phyloP scores from a whole-genome alignment of 495 filamentous ascomycete genomes.

The Tuber borchii region DNA sequence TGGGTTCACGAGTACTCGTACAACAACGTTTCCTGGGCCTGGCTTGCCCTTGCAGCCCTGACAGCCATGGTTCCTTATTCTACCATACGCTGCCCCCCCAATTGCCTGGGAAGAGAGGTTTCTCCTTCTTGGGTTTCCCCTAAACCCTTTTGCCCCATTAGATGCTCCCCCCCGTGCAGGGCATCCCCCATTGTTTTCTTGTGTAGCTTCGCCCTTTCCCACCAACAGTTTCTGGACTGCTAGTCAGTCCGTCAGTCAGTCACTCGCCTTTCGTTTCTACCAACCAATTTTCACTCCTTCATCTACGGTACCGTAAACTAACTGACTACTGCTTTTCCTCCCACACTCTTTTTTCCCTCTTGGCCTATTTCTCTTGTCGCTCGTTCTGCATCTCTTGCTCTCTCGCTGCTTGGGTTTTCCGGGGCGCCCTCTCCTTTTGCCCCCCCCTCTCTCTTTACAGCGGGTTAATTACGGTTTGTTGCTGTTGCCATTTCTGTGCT shows the following conservation, averaged over 20 bases:
- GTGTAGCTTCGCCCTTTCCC: background rate
- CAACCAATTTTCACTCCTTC: constrained; percentile 34
- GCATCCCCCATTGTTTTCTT: constrained; percentile 15
- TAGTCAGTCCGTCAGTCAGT: constrained; percentile 20
- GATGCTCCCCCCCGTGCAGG: constrained; percentile 14
- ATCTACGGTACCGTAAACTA: too few relatives aligned
- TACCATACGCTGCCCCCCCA: background rate
- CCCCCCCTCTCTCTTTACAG: background rate
- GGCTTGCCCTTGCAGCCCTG: background rate
- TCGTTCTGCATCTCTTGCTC: background rate
- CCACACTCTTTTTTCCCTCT: constrained; percentile 1
- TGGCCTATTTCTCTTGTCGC: background rate
- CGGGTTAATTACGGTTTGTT: constrained; percentile 9
- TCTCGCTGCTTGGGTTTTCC: background rate
- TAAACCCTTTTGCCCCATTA: background rate
- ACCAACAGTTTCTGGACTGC: background rate
- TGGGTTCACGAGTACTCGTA: constrained; percentile 16
- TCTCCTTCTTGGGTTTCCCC: too few relatives aligned
- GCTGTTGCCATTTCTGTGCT: constrained; percentile 15
- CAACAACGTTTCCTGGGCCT: background rate
- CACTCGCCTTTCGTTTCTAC: constrained; percentile 32
- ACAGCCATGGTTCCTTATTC: background rate
- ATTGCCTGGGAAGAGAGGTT: too few relatives aligned
- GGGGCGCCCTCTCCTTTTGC: background rate
- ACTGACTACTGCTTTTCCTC: background rate